Base-by-base conservation (phyloP, 2,329 filamentous ascomycete genomes). In the Madurella fahalii region DNA sequence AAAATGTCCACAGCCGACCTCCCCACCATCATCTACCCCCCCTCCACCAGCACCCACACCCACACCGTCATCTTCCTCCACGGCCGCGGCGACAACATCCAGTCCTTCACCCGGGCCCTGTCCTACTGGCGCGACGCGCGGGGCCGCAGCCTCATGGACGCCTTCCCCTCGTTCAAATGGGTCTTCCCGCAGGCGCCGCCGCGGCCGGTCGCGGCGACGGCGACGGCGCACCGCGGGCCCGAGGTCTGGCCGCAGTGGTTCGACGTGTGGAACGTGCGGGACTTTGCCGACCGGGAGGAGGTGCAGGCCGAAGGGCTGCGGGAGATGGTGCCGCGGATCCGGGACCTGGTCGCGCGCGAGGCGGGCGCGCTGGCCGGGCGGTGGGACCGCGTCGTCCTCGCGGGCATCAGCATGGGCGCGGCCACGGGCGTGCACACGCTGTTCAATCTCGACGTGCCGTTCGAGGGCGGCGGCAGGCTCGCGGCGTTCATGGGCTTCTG, bases 11-110 rank as follows among this genome's bases (percentile, higher is more conserved):
- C 34, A 37, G 11, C 9, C 15, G 40, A 48, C 43, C 49, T 52
- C 49, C 16, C 25, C 12, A 40, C 42, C 41, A 53, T 46, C 40
- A 59, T 53, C 51, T 41, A 25, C 40, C 52, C 55, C 30, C 45
- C 48, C 5, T 39, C 17, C 16, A n/a, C 48, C 49, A 45, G 32
- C 18, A 56, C 47, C 16, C 72, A 74, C 63, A 70, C 70, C 2
- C 72, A 77, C 61, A 77, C 74, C 1, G 64, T 74, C 44, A 63
- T 77, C 55, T 76, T 77, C 64, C 68, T 77, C 4, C 75, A 77
- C 63, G 73, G 73, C 25, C 74, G 74, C 16, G 74, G 74, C 46
- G 73, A 75, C 63, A 71, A 59, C 7, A 69, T 69, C 13, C 32
- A 52, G n/a, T 64, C 64, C 51, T 71, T 76, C 55, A 57, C 58